Percentiles rank a stretch among this genome's conserved stretches.
These are phyloP conservation scores for Arthrobotrys sphaeroides DNA, from an alignment of 2,329 filamentous ascomycete genomes.

Conservation along the genomic window DNA sequence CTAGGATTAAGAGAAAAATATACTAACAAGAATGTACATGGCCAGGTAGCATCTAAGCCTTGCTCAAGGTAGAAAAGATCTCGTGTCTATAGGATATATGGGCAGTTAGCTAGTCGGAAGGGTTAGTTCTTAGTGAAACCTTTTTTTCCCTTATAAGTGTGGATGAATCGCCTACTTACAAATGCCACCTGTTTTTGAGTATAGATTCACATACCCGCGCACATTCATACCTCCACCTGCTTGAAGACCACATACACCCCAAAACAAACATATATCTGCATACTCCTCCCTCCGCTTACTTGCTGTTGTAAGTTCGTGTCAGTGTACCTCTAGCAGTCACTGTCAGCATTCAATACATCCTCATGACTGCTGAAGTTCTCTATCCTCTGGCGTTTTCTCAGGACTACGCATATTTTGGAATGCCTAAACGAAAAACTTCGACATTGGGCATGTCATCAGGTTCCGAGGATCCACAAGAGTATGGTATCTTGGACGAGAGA, in stretches of 20 bases:
- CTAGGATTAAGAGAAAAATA: conserved; percentile 13
- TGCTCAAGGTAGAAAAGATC: conserved; percentile 22
- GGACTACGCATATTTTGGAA: conserved; percentile 50
- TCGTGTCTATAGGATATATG: neutral
- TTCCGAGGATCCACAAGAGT: conserved; percentile 28
- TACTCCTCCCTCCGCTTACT: conserved; percentile 8
- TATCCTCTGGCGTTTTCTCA: conserved; percentile 49
- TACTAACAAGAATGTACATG: conserved; percentile 28
- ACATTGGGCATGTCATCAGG: conserved; percentile 12
- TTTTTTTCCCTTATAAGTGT: conserved; percentile 27
- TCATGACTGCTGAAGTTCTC: conserved; percentile 43
- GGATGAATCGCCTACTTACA: conserved; percentile 11
- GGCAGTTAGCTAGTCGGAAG: conserved; percentile 2
- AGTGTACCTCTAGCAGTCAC: conserved; percentile 34
- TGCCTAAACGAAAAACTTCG: conserved; percentile 48
- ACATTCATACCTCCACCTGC: neutral
- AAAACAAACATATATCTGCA: conserved; percentile 4
- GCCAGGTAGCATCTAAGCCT: conserved; percentile 29
- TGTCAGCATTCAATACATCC: conserved; percentile 11
- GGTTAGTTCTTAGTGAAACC: conserved; percentile 12
- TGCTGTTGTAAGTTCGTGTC: conserved; percentile 11
- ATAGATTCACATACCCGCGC: conserved; percentile 13
- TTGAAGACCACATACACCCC: neutral
- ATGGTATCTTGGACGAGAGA: conserved; percentile 41
- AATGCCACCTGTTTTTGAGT: neutral